Evolutionary conservation across 192 early-diverging fungal species (phyloP).

Genomic region (Bifiguratus adelaidae): DNA sequence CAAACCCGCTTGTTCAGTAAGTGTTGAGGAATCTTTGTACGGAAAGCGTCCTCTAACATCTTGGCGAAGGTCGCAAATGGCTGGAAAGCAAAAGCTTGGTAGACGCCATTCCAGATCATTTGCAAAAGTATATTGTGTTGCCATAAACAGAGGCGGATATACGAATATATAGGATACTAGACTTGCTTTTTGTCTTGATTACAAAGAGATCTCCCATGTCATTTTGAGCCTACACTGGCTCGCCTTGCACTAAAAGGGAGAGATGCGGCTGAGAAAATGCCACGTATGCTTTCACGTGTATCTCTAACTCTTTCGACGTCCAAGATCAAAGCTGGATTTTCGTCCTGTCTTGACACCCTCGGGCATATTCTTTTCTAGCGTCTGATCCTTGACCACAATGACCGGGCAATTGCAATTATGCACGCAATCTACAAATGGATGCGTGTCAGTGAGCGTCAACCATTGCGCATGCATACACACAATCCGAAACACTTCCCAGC

Average conservation of each 20-base stretch:
- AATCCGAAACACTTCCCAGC: slow-evolving; percentile 9
- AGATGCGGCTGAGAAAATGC: too few species aligned
- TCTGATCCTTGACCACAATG: slow-evolving; percentile 1
- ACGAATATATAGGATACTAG: slow-evolving; percentile 1
- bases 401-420: slow-evolving; percentile 8
- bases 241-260: too few species aligned
- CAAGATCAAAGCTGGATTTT: too few species aligned
- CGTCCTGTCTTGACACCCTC: too few species aligned
- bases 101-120: slow-evolving; percentile 68
- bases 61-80: slow-evolving; percentile 53
- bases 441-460: background rate
- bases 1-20: slow-evolving; percentile 72
- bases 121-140: slow-evolving; percentile 79
- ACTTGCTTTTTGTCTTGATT: too few species aligned
- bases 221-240: too few species aligned
- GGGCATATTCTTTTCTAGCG: too few species aligned
- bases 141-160: slow-evolving; percentile 22
- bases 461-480: background rate
- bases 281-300: too few species aligned
- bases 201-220: too few species aligned
- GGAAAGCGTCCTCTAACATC: background rate
- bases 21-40: slow-evolving; percentile 3
- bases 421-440: slow-evolving; percentile 1
- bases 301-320: too few species aligned
- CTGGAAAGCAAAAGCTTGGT: slow-evolving; percentile 76